phyloP scores from a whole-genome alignment of 1,284 basidiomycete species.

The Athelia psychrophila region DNA sequence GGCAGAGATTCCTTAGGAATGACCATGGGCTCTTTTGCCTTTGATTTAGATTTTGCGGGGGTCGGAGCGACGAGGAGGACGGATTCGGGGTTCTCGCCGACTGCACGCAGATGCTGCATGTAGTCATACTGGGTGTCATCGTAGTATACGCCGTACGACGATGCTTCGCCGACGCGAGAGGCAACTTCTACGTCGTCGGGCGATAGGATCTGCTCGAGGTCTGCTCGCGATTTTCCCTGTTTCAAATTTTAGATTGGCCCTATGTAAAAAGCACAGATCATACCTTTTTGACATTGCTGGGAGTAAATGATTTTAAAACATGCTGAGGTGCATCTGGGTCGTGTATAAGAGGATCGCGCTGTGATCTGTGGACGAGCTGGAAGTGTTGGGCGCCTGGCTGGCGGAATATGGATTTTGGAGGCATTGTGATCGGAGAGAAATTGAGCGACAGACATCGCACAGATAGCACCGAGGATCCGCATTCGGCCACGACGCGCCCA shows the following conservation, averaged over 20 bases:
- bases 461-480: too few species aligned
- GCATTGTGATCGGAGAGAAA: too few species aligned
- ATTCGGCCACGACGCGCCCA: too few species aligned
- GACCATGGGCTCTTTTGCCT: conserved; percentile 39
- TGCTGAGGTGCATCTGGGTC: conserved; percentile 88
- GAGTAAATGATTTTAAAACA: conserved; percentile 82
- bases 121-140: conserved; percentile 99
- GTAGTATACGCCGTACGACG: conserved; percentile 90
- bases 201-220: conserved; percentile 64
- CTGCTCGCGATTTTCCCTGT: conserved; percentile 76
- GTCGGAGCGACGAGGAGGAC: conserved; percentile 72
- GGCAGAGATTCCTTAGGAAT: conserved; percentile 75
- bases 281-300: conserved; percentile 72
- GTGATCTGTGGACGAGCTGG: conserved; percentile 96
- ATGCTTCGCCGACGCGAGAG: conserved; percentile 79
- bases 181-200: conserved; percentile 53
- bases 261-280: conserved; percentile 8
- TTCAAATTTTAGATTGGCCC: conserved; percentile 11
- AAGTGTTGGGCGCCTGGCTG: conserved; percentile 89
- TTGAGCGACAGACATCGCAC: too few species aligned
- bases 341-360: conserved; percentile 93
- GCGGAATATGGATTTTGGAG: conserved; percentile 84
- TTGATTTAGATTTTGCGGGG: conserved; percentile 31
- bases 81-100: conserved; percentile 72
- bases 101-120: conserved; percentile 90